Evolutionary conservation across 805 yeast species (phyloP).

Genomic region (Metahyphopichia silvanorum): DNA sequence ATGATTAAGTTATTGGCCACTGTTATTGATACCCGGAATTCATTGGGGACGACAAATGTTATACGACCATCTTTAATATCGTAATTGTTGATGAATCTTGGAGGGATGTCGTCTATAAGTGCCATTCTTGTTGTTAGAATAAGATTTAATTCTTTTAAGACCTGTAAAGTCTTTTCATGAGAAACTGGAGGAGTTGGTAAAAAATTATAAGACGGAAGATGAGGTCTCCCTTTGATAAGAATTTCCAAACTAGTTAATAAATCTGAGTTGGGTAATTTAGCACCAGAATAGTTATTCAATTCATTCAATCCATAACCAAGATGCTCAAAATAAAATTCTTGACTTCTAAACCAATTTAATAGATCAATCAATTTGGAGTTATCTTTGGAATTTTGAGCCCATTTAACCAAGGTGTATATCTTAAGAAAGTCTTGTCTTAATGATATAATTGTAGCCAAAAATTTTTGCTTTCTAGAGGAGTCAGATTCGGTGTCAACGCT

Average conservation of each 20-base stretch:
- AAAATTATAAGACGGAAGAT: constrained; percentile 61
- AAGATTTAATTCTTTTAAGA: constrained; percentile 67
- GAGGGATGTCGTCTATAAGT: constrained; percentile 59
- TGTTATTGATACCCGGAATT: constrained; percentile 62
- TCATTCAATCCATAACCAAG: constrained; percentile 64
- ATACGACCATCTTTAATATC: constrained; percentile 74
- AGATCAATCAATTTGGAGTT: constrained; percentile 78
- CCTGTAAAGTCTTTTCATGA: constrained; percentile 53
- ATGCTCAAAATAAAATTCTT: constrained; percentile 62
- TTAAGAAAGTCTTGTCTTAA: constrained; percentile 82
- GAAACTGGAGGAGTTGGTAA: constrained; percentile 49
- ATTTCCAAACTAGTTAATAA: constrained; percentile 85
- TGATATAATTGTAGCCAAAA: constrained; percentile 65
- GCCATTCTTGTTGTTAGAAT: constrained; percentile 75
- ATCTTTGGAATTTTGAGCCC: constrained; percentile 75
- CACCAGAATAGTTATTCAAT: constrained; percentile 75
- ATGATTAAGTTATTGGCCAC: constrained; percentile 56
- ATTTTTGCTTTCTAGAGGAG: constrained; percentile 59
- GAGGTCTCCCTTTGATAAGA: constrained; percentile 72
- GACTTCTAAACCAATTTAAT: constrained; percentile 81
- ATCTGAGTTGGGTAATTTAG: constrained; percentile 92
- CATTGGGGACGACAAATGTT: constrained; percentile 56
- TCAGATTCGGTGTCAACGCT: constrained; percentile 49
- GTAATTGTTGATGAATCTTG: constrained; percentile 55
- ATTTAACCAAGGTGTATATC: constrained; percentile 80